Evolutionary conservation across 768 basidiomycete genomes (phyloP), one percentile per base, ranked within the genome.

Genomic region (Boletus tomentosulus): DNA sequence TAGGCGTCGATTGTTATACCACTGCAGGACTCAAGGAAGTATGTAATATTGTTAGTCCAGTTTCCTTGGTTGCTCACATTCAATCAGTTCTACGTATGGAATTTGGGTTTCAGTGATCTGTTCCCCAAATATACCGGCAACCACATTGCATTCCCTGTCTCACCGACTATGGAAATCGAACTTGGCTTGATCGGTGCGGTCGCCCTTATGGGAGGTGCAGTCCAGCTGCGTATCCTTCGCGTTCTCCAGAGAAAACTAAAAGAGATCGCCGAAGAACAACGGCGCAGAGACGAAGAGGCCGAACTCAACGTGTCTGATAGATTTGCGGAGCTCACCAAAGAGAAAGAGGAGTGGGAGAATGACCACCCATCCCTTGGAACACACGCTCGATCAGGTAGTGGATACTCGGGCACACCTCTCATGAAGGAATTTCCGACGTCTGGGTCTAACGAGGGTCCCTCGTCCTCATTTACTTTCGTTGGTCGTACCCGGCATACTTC

Each of bases 11-110:
- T 71, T 97, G 95, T 68, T 97, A 84, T 69, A 89, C 92, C 3
- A 88, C 90, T 16, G 91, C 89, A 6, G 90, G 89, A 22, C 78
- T 98, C 50, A 98, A 98, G 75, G 94, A 97, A 83, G 92, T 89
- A 60, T 72, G 72, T 57, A 46, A 31, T 8, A 12, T 22, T 37
- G 33, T 31, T 37, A 13, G 50, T 46, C 19, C 27, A 4, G 6
- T 37, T 47, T 13, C 25, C 13, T n/a, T 7, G 50, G 27, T 57
- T 58, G 27, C 56, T 62, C 47, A 61, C 56, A 25, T 54, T 34
- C 22, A 49, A 28, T 48, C 56, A 96, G 91, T 97, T 97, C 73
- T 98, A 97, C 72, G 76, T 97, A 48, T 97, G 89, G 85, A 98
- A 97, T 68, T 75, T 98, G 48, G 96, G 96, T 38, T 97, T 94